Evolutionary conservation across 163 green algal species (phyloP).

Genomic region (Coccomyxa subellipsoidea): DNA sequence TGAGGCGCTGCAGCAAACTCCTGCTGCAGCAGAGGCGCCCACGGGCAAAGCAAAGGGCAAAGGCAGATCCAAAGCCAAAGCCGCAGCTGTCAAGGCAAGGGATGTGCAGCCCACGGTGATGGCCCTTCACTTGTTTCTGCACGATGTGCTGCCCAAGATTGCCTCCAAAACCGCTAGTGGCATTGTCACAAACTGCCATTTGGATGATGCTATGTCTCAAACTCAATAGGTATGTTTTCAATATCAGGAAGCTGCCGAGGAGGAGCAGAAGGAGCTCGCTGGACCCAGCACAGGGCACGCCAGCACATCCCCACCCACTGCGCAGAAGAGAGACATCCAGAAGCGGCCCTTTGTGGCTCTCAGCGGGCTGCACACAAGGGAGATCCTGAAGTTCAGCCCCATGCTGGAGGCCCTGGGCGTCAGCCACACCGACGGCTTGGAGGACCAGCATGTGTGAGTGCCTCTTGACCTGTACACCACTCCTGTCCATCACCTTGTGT

Average conservation of each 20-base stretch:
- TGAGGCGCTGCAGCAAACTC: neutral
- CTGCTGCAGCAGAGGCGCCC: neutral
- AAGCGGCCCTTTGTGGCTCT: constrained; percentile 18
- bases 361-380: constrained; percentile 39
- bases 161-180: too few species aligned
- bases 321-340: neutral
- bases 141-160: too few species aligned
- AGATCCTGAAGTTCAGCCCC: constrained; percentile 10
- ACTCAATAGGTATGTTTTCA: too few species aligned
- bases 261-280: neutral
- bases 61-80: neutral
- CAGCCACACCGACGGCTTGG: neutral
- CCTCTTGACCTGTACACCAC: neutral
- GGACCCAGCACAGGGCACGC: neutral
- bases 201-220: too few species aligned
- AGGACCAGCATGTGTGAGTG: constrained; percentile 1
- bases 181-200: too few species aligned
- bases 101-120: too few species aligned
- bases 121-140: too few species aligned
- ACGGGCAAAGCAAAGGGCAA: neutral
- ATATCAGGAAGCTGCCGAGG: neutral
- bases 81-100: too few species aligned
- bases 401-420: constrained; percentile 26
- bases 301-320: neutral
- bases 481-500: neutral